phyloP scores from a whole-genome alignment of 2,329 filamentous ascomycete species.

The Elsinoe australis region DNA sequence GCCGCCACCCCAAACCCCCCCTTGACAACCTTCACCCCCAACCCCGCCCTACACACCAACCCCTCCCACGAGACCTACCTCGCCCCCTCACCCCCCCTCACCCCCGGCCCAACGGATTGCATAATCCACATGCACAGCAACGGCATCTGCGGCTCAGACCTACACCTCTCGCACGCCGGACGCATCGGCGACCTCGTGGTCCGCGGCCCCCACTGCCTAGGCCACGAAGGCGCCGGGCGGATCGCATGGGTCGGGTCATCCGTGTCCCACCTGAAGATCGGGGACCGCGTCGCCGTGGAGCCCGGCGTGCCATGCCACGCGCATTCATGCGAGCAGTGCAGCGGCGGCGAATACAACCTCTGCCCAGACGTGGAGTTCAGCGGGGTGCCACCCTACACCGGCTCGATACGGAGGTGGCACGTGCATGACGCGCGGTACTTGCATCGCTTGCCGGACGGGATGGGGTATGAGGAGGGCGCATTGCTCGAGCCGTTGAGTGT shows the following conservation, averaged over 20 bases:
- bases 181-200: constrained; percentile 43
- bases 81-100: constrained; percentile 24
- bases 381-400: constrained; percentile 80
- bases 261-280: constrained; percentile 39
- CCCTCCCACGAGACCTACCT: constrained; percentile 27
- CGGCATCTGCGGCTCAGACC: constrained; percentile 48
- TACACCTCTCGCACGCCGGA: constrained; percentile 48
- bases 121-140: constrained; percentile 27
- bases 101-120: constrained; percentile 24
- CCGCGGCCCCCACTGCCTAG: constrained; percentile 40
- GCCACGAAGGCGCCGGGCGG: constrained; percentile 41
- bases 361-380: constrained; percentile 75
- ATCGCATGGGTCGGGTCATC: constrained; percentile 36
- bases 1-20: constrained; percentile 21
- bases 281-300: constrained; percentile 44
- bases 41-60: constrained; percentile 26
- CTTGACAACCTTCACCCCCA: constrained; percentile 21
- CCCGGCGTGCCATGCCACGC: constrained; percentile 41
- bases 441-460: constrained; percentile 63
- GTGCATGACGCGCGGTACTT: constrained; percentile 77
- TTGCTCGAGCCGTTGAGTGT: constrained; percentile 61
- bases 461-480: constrained; percentile 76
- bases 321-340: constrained; percentile 38
- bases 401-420: constrained; percentile 82
- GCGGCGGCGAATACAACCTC: constrained; percentile 77